Percentiles rank a stretch among this genome's conserved stretches.
phyloP scores from a whole-genome alignment of 148 eudicot species.

The Tetragonia tetragonoides region DNA sequence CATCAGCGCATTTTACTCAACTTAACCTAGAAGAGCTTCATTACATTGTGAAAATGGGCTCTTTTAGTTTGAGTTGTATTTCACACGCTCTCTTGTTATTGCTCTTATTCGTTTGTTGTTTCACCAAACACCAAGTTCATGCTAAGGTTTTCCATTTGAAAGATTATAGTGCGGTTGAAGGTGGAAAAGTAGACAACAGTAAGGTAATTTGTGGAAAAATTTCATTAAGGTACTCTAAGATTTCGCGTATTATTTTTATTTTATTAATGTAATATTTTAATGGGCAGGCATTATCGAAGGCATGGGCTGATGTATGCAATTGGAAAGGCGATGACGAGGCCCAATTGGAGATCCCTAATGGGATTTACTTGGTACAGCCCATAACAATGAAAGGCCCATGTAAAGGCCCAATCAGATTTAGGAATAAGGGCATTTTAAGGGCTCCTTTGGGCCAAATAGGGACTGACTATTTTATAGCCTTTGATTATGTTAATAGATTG shows the following conservation, averaged over 20 bases:
- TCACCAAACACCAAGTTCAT: slow-evolving; percentile 23
- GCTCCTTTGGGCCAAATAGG: slow-evolving; percentile 33
- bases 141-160: slow-evolving; percentile 29
- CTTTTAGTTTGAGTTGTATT: neutral
- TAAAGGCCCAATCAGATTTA: slow-evolving; percentile 30
- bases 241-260: neutral
- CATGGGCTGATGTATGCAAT: slow-evolving; percentile 61
- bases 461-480: slow-evolving; percentile 40
- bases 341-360: slow-evolving; percentile 31
- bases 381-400: slow-evolving; percentile 49
- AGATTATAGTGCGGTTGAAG: slow-evolving; percentile 31
- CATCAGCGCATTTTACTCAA: neutral
- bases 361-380: slow-evolving; percentile 36
- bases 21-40: neutral
- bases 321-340: slow-evolving; percentile 36
- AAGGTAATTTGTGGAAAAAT: slow-evolving; percentile 34
- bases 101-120: slow-evolving; percentile 22
- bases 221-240: too few species aligned
- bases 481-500: slow-evolving; percentile 34
- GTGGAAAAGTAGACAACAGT: slow-evolving; percentile 13
- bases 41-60: neutral
- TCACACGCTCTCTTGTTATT: slow-evolving; percentile 12
- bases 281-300: slow-evolving; percentile 45
- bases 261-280: neutral
- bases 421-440: slow-evolving; percentile 36